phyloP scores from a whole-genome alignment of 179 eudicot genomes.

The Corrigiola litoralis region DNA sequence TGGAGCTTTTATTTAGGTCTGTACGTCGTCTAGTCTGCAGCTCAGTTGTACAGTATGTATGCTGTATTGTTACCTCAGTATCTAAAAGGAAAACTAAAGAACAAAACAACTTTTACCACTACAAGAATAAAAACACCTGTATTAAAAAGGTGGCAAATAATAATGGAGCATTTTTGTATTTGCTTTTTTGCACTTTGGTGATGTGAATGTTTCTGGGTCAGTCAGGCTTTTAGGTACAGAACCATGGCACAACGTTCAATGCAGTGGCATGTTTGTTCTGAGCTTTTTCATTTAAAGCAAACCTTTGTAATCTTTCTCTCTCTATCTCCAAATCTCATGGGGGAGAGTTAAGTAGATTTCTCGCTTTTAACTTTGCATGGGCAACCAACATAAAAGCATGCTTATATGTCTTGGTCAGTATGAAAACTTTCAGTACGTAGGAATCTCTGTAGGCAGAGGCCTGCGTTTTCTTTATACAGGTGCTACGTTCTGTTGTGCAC shows the following conservation, averaged over 20 bases:
- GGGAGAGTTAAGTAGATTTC: neutral
- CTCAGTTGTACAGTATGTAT: neutral
- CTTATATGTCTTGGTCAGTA: conserved; percentile 1
- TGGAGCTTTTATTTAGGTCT: neutral
- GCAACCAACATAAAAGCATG: conserved; percentile 8
- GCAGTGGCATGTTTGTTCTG: conserved; percentile 2
- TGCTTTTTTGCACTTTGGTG: neutral
- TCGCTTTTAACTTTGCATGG: conserved; percentile 14
- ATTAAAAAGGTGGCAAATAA: neutral
- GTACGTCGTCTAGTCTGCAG: too few species aligned
- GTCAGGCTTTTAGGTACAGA: conserved; percentile 5
- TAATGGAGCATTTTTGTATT: neutral
- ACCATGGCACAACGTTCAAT: neutral
- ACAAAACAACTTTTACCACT: too few species aligned
- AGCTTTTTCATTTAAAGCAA: neutral
- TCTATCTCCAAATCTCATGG: neutral
- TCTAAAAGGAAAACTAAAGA: too few species aligned
- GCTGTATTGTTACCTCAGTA: too few species aligned
- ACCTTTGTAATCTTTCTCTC: neutral
- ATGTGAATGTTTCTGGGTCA: conserved; percentile 11
- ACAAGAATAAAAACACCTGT: too few species aligned
- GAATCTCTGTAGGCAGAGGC: conserved; percentile 10
- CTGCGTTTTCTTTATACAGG: conserved; percentile 3
- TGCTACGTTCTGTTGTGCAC: conserved; percentile 8
- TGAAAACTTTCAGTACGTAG: neutral